These are phyloP conservation scores for Francoa sonchifolia DNA, from an alignment of 441 rosid species.

Conservation along the genomic window DNA sequence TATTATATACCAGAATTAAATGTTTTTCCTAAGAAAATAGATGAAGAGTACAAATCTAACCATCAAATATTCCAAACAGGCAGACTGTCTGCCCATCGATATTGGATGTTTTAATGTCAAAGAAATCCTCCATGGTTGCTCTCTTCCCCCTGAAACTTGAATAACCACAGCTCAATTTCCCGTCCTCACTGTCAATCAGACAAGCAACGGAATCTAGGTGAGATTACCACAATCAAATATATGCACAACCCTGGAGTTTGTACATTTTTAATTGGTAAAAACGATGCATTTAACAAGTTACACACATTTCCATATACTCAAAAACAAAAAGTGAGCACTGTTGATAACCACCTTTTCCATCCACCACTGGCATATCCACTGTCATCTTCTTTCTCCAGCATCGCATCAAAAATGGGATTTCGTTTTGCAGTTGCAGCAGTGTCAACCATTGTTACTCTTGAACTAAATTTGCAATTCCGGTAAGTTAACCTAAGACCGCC, in stretches of 20 bases:
- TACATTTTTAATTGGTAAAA: too few relatives aligned
- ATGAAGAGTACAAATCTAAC: conserved; percentile 32
- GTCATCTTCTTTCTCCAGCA: conserved; percentile 52
- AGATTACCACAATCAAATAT: neutral
- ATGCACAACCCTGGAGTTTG: neutral
- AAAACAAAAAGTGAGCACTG: neutral
- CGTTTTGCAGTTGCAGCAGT: conserved; percentile 34
- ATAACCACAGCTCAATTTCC: conserved; percentile 84
- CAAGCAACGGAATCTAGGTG: conserved; percentile 7
- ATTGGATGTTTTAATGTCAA: conserved; percentile 55
- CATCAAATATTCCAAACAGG: conserved; percentile 98
- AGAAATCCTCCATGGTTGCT: conserved; percentile 91
- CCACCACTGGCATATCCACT: conserved; percentile 71
- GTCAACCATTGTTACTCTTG: conserved; percentile 69
- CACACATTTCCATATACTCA: neutral
- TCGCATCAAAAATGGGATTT: conserved; percentile 25
- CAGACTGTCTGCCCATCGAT: conserved; percentile 63
- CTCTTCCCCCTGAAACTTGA: conserved; percentile 97
- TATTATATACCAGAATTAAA: conserved; percentile 1
- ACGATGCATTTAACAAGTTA: too few relatives aligned
- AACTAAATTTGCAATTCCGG: conserved; percentile 21
- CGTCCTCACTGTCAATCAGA: conserved; percentile 57
- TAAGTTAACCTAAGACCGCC: conserved; percentile 18
- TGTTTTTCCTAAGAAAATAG: conserved; percentile 5
- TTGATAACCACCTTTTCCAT: conserved; percentile 61